phyloP scores from a whole-genome alignment of 805 yeast genomes.

The Ogataea trehalophila region DNA sequence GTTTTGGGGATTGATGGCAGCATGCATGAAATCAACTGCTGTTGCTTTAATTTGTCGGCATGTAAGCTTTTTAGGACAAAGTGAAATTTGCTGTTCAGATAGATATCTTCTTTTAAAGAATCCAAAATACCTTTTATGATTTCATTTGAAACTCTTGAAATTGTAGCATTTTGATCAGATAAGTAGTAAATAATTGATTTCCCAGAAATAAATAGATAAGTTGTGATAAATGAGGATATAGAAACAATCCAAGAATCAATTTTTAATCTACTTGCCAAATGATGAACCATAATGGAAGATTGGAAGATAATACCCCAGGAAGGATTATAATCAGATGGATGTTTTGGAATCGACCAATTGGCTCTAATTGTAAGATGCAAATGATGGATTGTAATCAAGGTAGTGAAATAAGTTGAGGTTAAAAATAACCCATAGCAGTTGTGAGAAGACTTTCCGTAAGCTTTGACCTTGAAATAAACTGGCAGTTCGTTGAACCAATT shows the following conservation, averaged over 20 bases:
- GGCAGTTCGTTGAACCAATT: conserved; percentile 10
- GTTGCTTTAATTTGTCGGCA: conserved; percentile 2
- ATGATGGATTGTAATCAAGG: conserved; percentile 6
- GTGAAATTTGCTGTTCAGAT: not conserved
- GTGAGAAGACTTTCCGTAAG: not conserved
- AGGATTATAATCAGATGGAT: conserved; percentile 4
- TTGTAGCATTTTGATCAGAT: too few relatives aligned
- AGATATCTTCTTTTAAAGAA: not conserved
- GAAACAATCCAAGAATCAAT: conserved; percentile 1
- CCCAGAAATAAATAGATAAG: not conserved
- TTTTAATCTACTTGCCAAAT: conserved; percentile 4
- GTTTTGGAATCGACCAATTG: not conserved
- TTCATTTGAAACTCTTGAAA: conserved; percentile 1
- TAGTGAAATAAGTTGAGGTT: conserved; percentile 2
- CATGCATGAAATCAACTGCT: conserved; percentile 1
- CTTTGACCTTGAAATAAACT: conserved; percentile 2
- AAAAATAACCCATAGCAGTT: conserved; percentile 3
- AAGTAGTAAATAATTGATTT: too few relatives aligned
- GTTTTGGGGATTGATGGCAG: not conserved
- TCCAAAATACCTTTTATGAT: not conserved
- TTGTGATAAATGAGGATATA: too few relatives aligned
- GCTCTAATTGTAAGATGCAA: conserved; percentile 2
- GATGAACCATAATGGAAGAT: conserved; percentile 8
- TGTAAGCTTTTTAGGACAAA: conserved; percentile 3
- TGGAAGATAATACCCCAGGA: conserved; percentile 19